These are phyloP conservation scores for Ascochyta rabiei DNA, from an alignment of 2,329 filamentous ascomycete species.

Conservation along the genomic window DNA sequence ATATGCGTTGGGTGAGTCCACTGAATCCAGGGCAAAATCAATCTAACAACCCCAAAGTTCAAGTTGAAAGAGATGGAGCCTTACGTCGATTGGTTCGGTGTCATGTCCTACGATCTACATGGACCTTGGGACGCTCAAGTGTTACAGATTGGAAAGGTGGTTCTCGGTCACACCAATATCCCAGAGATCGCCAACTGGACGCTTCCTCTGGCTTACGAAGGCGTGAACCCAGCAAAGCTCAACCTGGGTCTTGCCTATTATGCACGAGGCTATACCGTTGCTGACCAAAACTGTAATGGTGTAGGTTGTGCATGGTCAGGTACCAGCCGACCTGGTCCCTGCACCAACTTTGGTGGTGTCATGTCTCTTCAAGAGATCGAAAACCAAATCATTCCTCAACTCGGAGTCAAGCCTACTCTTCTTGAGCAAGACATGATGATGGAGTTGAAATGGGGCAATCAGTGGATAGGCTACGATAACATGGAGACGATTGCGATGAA, in stretches of 20 bases:
- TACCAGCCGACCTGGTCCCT: constrained; percentile 20
- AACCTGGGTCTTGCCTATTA: constrained; percentile 56
- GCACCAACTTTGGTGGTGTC: constrained; percentile 37
- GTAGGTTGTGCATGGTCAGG: constrained; percentile 20
- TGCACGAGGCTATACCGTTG: constrained; percentile 42
- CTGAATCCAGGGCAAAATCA: too few species aligned
- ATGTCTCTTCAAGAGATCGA: constrained; percentile 46
- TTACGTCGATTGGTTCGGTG: constrained; percentile 29
- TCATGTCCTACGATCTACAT: constrained; percentile 28
- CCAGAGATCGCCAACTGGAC: neutral
- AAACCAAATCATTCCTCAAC: constrained; percentile 28
- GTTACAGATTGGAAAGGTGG: neutral
- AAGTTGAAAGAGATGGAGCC: constrained; percentile 47
- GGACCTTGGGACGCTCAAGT: constrained; percentile 43
- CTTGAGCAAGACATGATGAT: constrained; percentile 40
- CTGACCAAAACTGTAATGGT: constrained; percentile 18
- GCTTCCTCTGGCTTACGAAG: constrained; percentile 53
- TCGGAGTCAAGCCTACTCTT: constrained; percentile 21
- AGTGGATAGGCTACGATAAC: constrained; percentile 52
- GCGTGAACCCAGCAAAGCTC: constrained; percentile 51
- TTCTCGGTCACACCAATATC: neutral
- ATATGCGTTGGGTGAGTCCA: constrained; percentile 16
- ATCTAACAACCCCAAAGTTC: constrained; percentile 4
- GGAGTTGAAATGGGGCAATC: constrained; percentile 38
- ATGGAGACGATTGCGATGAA: constrained; percentile 49